Evolutionary conservation across 192 early-diverging fungal species (phyloP).

Genomic region (Neocallimastix lanati): DNA sequence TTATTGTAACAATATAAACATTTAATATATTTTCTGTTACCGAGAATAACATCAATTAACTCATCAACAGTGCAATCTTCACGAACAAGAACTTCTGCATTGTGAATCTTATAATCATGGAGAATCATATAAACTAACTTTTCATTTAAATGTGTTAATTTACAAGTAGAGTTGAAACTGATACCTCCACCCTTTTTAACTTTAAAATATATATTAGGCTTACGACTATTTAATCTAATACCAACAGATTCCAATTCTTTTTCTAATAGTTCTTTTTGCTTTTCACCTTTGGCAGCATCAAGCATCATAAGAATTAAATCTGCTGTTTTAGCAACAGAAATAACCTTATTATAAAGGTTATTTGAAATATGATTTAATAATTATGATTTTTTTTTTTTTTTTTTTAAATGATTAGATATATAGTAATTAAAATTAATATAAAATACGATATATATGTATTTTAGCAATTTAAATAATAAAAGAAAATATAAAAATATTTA

Average conservation of each 20-base stretch:
- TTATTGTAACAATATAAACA: constrained; percentile 93
- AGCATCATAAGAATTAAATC: constrained; percentile 96
- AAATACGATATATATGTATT: too few relatives aligned
- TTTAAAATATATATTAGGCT: constrained; percentile 94
- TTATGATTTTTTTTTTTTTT: too few relatives aligned
- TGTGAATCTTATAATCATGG: constrained; percentile 95
- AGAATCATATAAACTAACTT: constrained; percentile 80
- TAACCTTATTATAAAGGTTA: too few relatives aligned
- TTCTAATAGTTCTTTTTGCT: constrained; percentile 37
- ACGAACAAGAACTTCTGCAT: constrained; percentile 89
- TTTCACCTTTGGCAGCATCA: constrained; percentile 78
- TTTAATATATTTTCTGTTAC: constrained; percentile 90
- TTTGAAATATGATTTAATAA: too few relatives aligned
- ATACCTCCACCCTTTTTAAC: constrained; percentile 95
- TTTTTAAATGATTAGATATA: too few relatives aligned
- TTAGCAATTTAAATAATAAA: too few relatives aligned
- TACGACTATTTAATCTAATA: constrained; percentile 69
- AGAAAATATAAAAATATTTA: not conserved
- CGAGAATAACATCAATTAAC: constrained; percentile 96
- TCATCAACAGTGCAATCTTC: constrained; percentile 93
- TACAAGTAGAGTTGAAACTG: constrained; percentile 78
- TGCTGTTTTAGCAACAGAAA: constrained; percentile 89
- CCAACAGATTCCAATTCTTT: constrained; percentile 70
- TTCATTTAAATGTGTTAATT: constrained; percentile 69
- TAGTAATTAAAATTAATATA: too few relatives aligned